These are phyloP conservation scores for Candida sojae DNA, from an alignment of 1,139 yeast species.

Conservation along the genomic window DNA sequence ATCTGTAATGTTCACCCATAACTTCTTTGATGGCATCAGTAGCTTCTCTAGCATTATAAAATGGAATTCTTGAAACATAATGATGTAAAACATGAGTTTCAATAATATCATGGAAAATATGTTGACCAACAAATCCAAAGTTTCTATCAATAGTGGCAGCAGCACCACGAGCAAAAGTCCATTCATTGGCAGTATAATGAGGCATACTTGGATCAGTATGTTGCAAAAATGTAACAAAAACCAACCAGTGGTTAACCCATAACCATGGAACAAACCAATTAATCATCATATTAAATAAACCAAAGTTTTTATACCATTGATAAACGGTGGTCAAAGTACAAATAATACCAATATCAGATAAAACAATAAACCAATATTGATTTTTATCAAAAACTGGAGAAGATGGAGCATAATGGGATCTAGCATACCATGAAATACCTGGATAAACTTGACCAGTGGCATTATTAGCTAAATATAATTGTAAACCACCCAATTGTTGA, in stretches of 20 bases:
- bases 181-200: constrained; percentile 70
- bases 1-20: constrained; percentile 77
- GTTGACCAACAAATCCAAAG: constrained; percentile 78
- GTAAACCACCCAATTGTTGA: constrained; percentile 82
- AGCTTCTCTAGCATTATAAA: constrained; percentile 83
- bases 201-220: constrained; percentile 83
- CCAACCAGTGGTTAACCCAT: constrained; percentile 89
- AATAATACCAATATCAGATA: constrained; percentile 73
- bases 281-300: constrained; percentile 62
- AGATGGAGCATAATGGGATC: constrained; percentile 68
- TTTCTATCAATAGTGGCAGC: constrained; percentile 86
- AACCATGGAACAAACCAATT: constrained; percentile 79
- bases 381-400: constrained; percentile 73
- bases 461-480: constrained; percentile 62
- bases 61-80: constrained; percentile 81
- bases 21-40: constrained; percentile 76
- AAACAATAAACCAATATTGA: constrained; percentile 68
- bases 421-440: constrained; percentile 46
- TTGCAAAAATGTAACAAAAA: constrained; percentile 80
- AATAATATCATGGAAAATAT: constrained; percentile 83
- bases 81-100: constrained; percentile 91
- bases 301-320: constrained; percentile 64
- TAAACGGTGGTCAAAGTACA: constrained; percentile 56
- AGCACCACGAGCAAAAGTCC: constrained; percentile 90
- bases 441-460: constrained; percentile 76